Evolutionary conservation across 345 rosid genomes (phyloP).

Genomic region (Arabidopsis thaliana): DNA sequence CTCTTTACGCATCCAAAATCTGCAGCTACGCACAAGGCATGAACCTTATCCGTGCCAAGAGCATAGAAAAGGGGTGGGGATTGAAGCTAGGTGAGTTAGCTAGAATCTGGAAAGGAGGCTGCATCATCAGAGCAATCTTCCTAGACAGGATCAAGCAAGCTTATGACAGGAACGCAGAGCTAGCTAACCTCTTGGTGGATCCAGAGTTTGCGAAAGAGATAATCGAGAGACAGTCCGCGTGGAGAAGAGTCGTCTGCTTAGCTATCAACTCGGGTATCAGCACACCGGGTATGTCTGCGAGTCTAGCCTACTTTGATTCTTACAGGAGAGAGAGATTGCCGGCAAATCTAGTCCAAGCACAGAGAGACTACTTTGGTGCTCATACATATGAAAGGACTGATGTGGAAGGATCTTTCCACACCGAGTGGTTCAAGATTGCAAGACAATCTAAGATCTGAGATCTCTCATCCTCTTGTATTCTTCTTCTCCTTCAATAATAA

Average conservation of each 20-base stretch:
- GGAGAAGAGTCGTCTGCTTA: slow-evolving; percentile 90
- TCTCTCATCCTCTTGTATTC: slow-evolving; percentile 10
- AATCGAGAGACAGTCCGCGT: slow-evolving; percentile 88
- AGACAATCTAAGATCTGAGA: slow-evolving; percentile 56
- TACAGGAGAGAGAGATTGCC: slow-evolving; percentile 86
- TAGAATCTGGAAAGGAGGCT: slow-evolving; percentile 98
- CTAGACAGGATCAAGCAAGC: slow-evolving; percentile 97
- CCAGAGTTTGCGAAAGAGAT: slow-evolving; percentile 97
- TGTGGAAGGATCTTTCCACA: slow-evolving; percentile 88
- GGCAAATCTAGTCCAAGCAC: slow-evolving; percentile 97
- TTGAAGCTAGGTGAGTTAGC: slow-evolving; percentile 93
- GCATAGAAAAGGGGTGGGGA: slow-evolving; percentile 85
- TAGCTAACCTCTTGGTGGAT: slow-evolving; percentile 89
- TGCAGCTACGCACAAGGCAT: slow-evolving; percentile 98
- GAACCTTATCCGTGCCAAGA: slow-evolving; percentile 94
- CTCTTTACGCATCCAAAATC: slow-evolving; percentile 93
- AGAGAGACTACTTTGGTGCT: slow-evolving; percentile 95
- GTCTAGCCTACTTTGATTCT: slow-evolving; percentile 92
- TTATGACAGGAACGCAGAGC: slow-evolving; percentile 83
- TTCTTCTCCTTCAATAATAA: slow-evolving; percentile 36
- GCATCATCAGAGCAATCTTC: slow-evolving; percentile 92
- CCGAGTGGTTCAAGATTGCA: slow-evolving; percentile 98
- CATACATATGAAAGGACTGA: slow-evolving; percentile 97
- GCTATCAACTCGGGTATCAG: slow-evolving; percentile 91
- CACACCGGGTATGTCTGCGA: slow-evolving; percentile 94